phyloP scores from a whole-genome alignment of 257 asterid species.

The Solanum microdontum region DNA sequence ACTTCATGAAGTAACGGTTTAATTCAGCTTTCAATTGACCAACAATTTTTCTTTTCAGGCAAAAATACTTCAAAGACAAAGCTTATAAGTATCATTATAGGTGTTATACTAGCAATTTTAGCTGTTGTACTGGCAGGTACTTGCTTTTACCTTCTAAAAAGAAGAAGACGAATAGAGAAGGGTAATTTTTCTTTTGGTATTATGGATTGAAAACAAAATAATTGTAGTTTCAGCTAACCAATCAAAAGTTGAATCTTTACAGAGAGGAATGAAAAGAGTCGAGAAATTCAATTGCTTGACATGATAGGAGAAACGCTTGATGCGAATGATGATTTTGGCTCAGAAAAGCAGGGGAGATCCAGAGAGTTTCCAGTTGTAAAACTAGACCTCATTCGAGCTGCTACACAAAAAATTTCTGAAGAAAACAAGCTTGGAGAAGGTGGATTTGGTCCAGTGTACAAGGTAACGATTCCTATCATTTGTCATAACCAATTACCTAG shows the following conservation, averaged over 20 bases:
- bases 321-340: background rate
- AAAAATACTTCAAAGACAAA: background rate
- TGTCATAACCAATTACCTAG: background rate
- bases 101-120: background rate
- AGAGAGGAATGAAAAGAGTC: background rate
- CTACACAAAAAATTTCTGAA: background rate
- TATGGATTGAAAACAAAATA: background rate
- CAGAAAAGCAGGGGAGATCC: background rate
- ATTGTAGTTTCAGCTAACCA: background rate
- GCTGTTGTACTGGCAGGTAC: background rate
- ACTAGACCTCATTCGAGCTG: background rate
- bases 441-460: constrained; percentile 3
- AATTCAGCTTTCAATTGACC: background rate
- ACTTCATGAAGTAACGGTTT: background rate
- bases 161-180: background rate
- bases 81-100: background rate
- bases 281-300: background rate
- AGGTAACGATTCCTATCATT: background rate
- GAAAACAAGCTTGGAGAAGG: constrained; percentile 3
- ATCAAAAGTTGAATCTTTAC: background rate
- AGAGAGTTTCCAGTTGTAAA: background rate
- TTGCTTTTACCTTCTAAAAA: background rate
- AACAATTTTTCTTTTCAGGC: background rate
- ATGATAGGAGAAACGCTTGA: background rate
- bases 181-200: background rate